Percentiles rank a stretch among this genome's conserved stretches.
Conservation (phyloP, 1,284 basidiomycete genomes). For the Ceratobasidium sp. region DNA sequence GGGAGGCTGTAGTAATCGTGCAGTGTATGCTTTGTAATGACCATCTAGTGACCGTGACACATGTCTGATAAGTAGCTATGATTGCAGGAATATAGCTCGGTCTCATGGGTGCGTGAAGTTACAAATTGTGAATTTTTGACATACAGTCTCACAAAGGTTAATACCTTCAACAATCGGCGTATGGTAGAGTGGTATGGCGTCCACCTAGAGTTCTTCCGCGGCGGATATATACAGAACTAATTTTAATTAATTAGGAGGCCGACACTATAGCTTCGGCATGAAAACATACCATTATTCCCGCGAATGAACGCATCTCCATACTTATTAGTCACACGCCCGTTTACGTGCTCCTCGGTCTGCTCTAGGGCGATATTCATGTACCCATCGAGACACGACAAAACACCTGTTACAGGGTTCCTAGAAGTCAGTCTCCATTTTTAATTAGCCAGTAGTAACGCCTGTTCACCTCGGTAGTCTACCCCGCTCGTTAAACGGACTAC, state of each 20-base stretch:
- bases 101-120: no score
- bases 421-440: neutral
- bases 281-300: conserved; percentile 91
- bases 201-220: conserved; percentile 53
- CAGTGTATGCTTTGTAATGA: neutral
- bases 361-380: conserved; percentile 99
- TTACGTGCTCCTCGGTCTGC: conserved; percentile 95
- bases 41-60: neutral
- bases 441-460: neutral
- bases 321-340: conserved; percentile 85
- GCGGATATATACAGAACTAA: conserved; percentile 65
- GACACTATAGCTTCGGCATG: neutral
- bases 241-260: conserved; percentile 42
- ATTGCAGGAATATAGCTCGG: no score
- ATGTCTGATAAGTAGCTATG: neutral
- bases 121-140: no score
- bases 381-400: conserved; percentile 96
- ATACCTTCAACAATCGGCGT: no score
- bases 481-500: conserved; percentile 96
- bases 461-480: conserved; percentile 92
- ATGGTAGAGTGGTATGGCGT: conserved; percentile 19
- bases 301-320: conserved; percentile 97
- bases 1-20: neutral
- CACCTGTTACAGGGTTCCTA: conserved; percentile 66
- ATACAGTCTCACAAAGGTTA: no score